Percentiles rank a stretch among this genome's conserved stretches.
Evolutionary conservation across 352 stramenopile species (phyloP).

Genomic region (Globisporangium lucens): DNA sequence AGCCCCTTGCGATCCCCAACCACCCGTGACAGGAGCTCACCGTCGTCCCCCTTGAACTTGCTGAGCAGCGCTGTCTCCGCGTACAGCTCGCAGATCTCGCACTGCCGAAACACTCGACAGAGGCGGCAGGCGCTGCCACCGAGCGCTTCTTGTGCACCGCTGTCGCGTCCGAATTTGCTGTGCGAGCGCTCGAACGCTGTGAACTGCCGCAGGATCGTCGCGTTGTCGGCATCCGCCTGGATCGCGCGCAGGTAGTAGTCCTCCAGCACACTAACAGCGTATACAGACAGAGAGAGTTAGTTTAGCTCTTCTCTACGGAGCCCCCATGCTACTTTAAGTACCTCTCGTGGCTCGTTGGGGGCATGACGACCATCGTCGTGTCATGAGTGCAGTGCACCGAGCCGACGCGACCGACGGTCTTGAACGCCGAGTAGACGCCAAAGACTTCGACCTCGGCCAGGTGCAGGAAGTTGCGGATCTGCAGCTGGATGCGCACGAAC

Average conservation of each 20-base stretch:
- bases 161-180: constrained; percentile 58
- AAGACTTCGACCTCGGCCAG: constrained; percentile 91
- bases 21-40: constrained; percentile 23
- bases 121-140: constrained; percentile 53
- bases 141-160: constrained; percentile 22
- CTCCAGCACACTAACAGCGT: constrained; percentile 39
- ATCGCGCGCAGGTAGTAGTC: constrained; percentile 88
- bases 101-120: constrained; percentile 78
- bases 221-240: constrained; percentile 88
- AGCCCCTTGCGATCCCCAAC: constrained; percentile 58
- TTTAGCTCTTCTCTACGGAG: no score
- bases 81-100: constrained; percentile 88
- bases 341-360: constrained; percentile 56
- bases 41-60: constrained; percentile 13
- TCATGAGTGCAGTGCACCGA: constrained; percentile 82
- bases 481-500: constrained; percentile 85
- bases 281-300: background rate
- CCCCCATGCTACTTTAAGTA: constrained; percentile 19
- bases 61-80: constrained; percentile 29
- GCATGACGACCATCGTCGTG: constrained; percentile 86
- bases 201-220: constrained; percentile 88
- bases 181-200: constrained; percentile 83
- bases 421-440: constrained; percentile 82
- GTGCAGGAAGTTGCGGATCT: constrained; percentile 88
- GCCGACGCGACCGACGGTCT: constrained; percentile 80